Evolutionary conservation across 2,329 filamentous ascomycete species (phyloP).

Genomic region (Apiospora rasikravindrae): DNA sequence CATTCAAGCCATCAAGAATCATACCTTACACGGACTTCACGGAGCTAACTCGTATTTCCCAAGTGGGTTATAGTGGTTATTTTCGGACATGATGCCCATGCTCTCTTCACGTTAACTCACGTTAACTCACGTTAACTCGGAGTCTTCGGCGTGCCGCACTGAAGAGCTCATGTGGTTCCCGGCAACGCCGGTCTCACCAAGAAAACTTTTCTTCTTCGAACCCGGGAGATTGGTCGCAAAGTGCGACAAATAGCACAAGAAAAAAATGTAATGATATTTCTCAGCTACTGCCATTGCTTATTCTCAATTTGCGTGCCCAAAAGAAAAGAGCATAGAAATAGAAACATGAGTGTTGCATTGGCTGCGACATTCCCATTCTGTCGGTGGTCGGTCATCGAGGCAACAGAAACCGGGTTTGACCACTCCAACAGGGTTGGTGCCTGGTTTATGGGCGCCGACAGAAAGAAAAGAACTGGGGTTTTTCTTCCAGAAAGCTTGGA

Average conservation of each 20-base stretch:
- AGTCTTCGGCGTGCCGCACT: not conserved
- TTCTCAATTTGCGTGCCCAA: not conserved
- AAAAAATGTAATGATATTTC: not conserved
- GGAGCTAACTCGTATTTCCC: conserved; percentile 10
- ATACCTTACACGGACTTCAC: conserved; percentile 4
- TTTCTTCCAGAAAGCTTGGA: conserved; percentile 12
- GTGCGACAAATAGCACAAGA: not conserved
- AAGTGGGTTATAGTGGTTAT: conserved; percentile 8
- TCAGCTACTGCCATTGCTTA: not conserved
- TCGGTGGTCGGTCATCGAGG: not conserved
- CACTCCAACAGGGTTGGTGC: not conserved
- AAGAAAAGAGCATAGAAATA: not conserved
- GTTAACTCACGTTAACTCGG: not conserved
- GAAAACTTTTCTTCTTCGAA: conserved; percentile 1
- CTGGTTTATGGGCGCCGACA: not conserved
- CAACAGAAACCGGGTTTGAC: conserved; percentile 8
- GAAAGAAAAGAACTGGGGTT: not conserved
- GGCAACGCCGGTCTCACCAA: conserved; percentile 7
- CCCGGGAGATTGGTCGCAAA: not conserved
- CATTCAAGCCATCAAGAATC: not conserved
- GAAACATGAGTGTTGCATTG: not conserved
- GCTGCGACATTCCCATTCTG: not conserved
- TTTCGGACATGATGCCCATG: conserved; percentile 4
- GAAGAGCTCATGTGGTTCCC: not conserved
- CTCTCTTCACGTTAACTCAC: not conserved